These are phyloP conservation scores for Anthracocystis walkeri DNA, from an alignment of 1,284 basidiomycete species.

Conservation along the genomic window DNA sequence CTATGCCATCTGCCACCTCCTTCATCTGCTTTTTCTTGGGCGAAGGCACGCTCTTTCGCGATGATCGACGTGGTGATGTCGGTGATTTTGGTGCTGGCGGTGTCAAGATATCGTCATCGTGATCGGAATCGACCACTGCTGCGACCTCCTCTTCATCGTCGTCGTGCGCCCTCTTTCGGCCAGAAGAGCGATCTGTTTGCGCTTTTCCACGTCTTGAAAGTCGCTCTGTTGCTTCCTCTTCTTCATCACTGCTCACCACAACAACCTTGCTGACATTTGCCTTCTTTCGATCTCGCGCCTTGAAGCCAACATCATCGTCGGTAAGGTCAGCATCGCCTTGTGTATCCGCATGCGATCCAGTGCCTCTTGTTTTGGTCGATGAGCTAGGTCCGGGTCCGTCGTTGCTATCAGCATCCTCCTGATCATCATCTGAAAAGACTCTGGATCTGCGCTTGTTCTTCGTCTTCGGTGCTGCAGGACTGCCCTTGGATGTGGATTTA, in stretches of 20 bases:
- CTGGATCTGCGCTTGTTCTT: constrained; percentile 22
- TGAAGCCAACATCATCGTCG: constrained; percentile 36
- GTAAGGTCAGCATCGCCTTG: constrained; percentile 29
- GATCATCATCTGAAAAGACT: constrained; percentile 31
- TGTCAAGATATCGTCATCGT: constrained; percentile 26
- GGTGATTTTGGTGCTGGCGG: constrained; percentile 21
- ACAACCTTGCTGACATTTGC: constrained; percentile 7
- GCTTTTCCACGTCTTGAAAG: not conserved
- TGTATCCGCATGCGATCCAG: not conserved
- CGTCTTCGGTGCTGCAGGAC: constrained; percentile 1
- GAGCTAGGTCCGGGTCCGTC: constrained; percentile 5
- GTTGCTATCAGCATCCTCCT: constrained; percentile 9
- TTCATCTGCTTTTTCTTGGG: constrained; percentile 25
- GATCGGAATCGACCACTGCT: not conserved
- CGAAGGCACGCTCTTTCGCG: constrained; percentile 25
- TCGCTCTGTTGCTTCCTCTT: not conserved
- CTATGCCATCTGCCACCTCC: constrained; percentile 1
- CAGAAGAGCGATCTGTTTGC: not conserved
- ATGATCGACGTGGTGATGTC: constrained; percentile 17
- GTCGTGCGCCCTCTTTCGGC: not conserved
- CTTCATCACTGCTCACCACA: constrained; percentile 8
- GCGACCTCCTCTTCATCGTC: constrained; percentile 6
- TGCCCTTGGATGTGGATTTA: constrained; percentile 10
- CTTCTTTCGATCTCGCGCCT: constrained; percentile 22
- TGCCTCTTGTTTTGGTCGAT: constrained; percentile 5